Base-by-base conservation (phyloP, 2,329 filamentous ascomycete species). In the Sporothrix humicola region DNA sequence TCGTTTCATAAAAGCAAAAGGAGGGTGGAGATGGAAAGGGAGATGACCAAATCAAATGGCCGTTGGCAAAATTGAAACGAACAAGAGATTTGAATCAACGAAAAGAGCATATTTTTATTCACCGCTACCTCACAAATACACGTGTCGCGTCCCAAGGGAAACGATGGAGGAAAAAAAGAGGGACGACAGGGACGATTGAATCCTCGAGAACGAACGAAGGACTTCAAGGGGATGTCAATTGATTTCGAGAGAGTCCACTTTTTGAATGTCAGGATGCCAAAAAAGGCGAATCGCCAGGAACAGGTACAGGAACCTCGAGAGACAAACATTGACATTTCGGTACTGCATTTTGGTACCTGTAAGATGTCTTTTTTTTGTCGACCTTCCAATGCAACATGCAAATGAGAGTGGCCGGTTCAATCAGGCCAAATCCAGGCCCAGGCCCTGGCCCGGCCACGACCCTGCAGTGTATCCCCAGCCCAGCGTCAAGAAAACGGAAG, bases 1-100 rank as follows among this genome's bases (percentile, higher is more conserved):
- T 65, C 69, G 69, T 72, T 72, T 72, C 69, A 72, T 37, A 50
- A 70, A 56, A 58, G 52, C 23, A 37, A 42, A 63, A 26, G 56
- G 56, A 31, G 46, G 56, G 58, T 46, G 69, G 46, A 65, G 26
- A 31, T 65, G 44, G 69, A 50, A 61, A 71, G 69, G 69, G 69
- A 72, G 69, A 54, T 4, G 31, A 54, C 48, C 15, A 56, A 52
- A 56, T 37, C 66, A 54, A 31, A n/a, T 66, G 46, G 63, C 61
- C 31, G 5, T 6, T 7, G 31, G 31, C 31, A 37, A 37, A 65
- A 69, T 69, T 54, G 66, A 69, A 54, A 71, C 56, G 42, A 71
- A 17, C 65, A 42, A 52, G 61, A 66, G 42, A 37, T 26, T 37
- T 3, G 7, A 37, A 37, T 2, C 31, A 37, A 66, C 20, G n/a